Percentiles rank a stretch among this genome's conserved stretches.
Evolutionary conservation across 2,329 filamentous ascomycete species (phyloP).

Genomic region (Scytalidium lignicola): DNA sequence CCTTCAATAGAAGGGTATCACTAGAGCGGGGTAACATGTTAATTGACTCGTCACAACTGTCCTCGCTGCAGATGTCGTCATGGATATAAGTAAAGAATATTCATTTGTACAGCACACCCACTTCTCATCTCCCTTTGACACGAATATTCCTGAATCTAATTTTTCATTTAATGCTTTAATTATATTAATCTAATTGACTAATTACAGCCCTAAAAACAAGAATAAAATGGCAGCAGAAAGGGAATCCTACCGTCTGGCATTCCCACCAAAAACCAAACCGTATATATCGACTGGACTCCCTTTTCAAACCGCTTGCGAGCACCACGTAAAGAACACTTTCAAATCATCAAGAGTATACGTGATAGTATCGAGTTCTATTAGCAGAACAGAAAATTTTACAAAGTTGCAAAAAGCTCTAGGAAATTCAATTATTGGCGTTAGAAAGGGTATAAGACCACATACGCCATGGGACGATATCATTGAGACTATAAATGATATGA

Average conservation of each 20-base stretch:
- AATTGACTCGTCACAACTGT: too few species aligned
- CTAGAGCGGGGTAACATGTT: too few species aligned
- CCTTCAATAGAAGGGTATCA: too few species aligned
- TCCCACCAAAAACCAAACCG: slow-evolving; percentile 10
- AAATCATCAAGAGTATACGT: slow-evolving; percentile 23
- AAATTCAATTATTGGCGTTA: slow-evolving; percentile 22
- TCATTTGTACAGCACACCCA: too few species aligned
- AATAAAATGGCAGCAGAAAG: slow-evolving; percentile 7
- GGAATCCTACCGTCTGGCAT: slow-evolving; percentile 8
- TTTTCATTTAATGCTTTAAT: too few species aligned
- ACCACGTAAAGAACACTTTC: slow-evolving; percentile 24
- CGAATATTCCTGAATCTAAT: too few species aligned
- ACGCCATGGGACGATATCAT: slow-evolving; percentile 28
- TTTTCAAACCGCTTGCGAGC: slow-evolving; percentile 19
- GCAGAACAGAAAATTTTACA: slow-evolving; percentile 24
- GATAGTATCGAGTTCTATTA: slow-evolving; percentile 28
- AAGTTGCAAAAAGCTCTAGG: slow-evolving; percentile 19
- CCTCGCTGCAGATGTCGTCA: too few species aligned
- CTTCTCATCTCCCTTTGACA: too few species aligned
- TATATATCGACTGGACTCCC: slow-evolving; percentile 20
- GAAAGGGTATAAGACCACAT: slow-evolving; percentile 27
- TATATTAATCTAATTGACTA: too few species aligned
- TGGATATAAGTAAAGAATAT: too few species aligned
- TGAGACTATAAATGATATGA: slow-evolving; percentile 22
- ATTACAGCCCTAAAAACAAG: too few species aligned